Evolutionary conservation across 2,329 filamentous ascomycete genomes (phyloP).

Genomic region (Septoria linicola): DNA sequence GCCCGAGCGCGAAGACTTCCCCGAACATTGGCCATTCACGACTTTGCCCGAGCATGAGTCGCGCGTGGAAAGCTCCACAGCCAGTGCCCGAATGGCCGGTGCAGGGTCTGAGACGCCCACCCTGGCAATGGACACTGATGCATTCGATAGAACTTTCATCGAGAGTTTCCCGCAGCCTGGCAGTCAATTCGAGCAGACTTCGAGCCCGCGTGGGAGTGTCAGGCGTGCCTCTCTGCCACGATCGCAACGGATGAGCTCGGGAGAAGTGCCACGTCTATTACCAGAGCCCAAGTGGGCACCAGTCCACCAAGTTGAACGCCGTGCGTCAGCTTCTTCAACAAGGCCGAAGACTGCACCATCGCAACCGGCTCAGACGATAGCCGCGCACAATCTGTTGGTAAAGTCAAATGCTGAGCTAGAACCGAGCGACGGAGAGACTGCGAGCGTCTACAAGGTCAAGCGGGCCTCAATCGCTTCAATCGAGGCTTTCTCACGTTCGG

Average conservation of each 20-base stretch:
- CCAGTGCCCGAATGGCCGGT: background rate
- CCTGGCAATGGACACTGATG: constrained; percentile 31
- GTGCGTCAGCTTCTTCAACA: background rate
- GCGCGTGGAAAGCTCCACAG: background rate
- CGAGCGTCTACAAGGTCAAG: constrained; percentile 22
- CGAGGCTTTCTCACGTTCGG: constrained; percentile 34
- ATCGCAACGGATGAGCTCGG: background rate
- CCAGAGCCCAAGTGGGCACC: background rate
- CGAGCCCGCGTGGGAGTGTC: constrained; percentile 27
- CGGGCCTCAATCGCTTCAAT: constrained; percentile 39
- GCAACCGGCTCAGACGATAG: background rate
- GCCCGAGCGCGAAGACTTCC: constrained; percentile 12
- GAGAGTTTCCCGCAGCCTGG: constrained; percentile 29
- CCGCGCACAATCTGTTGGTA: background rate
- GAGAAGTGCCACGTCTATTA: background rate
- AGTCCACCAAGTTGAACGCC: background rate
- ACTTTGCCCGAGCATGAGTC: background rate
- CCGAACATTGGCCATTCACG: constrained; percentile 31
- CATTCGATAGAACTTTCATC: constrained; percentile 38
- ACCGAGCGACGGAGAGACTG: background rate
- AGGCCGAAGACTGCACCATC: constrained; percentile 12
- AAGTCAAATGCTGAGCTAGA: background rate
- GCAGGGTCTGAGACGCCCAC: constrained; percentile 25
- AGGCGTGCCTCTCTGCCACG: constrained; percentile 19
- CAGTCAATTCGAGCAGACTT: background rate